Evolutionary conservation across 805 yeast species (phyloP), one percentile per base, ranked within the genome.

Genomic region (Yarrowia sp.): DNA sequence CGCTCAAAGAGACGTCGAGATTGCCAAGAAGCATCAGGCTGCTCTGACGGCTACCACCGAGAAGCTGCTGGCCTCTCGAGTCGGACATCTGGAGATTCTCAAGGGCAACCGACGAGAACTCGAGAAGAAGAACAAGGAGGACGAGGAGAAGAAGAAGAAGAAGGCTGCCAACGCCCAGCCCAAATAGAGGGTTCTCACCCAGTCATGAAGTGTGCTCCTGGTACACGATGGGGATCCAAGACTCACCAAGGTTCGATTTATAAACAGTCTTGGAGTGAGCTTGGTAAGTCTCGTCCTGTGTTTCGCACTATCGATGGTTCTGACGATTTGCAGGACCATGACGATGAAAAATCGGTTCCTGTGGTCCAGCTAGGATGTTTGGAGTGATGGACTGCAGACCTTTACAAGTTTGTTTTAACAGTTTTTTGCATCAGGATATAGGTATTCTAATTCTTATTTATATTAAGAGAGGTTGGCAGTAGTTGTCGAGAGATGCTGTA

Each of bases 81-180:
- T 93, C 8, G 99, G 99, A 31, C 98, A 93, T 75, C 81, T 93
- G 71, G 99, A 93, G 77, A 74, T 93, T 43, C 79, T 93, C 68
- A 92, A 90, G 75, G 99, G 99, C 14, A 86, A 95, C 8, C 86
- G 98, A 79, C 85, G 96, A 77, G 85, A 89, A 71, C 66, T 90
- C 15, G 97, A 90, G 73, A 89, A 83, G 73, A 79, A 75, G 15
- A 83, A 79, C 68, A 85, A 83, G 74, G 72, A 71, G 53, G 77
- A 81, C 71, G 72, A 75, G 64, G 61, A 65, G 53, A 68, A 70
- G 51, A 58, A 58, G 51, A 55, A 55, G 61, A 55, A 55, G 61
- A 55, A 55, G 61, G 61, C 45, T 15, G 61, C 61, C 61, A 55
- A 55, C 61, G 41, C 51, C 9, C 64, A 58, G 39, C 39, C 38